These are phyloP conservation scores for Antitrichia curtipendula DNA, from an alignment of 225 moss, liverwort and hornwort genomes.

Conservation along the genomic window DNA sequence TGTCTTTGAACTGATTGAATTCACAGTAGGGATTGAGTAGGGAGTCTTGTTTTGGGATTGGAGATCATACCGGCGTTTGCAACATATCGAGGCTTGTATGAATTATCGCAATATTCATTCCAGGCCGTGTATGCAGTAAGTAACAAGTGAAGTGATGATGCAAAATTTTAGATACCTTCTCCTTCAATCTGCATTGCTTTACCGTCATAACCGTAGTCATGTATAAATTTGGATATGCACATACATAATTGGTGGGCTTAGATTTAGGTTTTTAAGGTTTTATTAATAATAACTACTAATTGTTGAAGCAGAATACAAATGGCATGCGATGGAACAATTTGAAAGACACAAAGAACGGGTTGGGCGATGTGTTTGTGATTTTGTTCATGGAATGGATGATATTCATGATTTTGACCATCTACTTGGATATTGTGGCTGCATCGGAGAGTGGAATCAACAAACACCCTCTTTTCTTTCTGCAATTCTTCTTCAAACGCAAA, in stretches of 20 bases:
- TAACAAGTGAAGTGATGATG: neutral
- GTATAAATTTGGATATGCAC: neutral
- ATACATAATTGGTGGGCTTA: neutral
- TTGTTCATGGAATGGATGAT: slow-evolving; percentile 66
- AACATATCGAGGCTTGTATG: slow-evolving; percentile 70
- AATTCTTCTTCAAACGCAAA: slow-evolving; percentile 15
- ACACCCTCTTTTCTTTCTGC: slow-evolving; percentile 78
- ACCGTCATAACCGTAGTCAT: neutral
- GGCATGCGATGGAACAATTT: slow-evolving; percentile 75
- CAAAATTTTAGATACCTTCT: neutral
- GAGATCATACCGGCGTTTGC: slow-evolving; percentile 77
- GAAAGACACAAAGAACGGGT: slow-evolving; percentile 45
- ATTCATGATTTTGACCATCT: slow-evolving; percentile 48
- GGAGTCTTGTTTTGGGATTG: slow-evolving; percentile 58
- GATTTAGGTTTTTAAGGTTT: neutral
- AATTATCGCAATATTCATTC: slow-evolving; percentile 71
- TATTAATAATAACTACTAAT: neutral
- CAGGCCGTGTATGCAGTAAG: slow-evolving; percentile 31
- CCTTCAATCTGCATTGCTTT: neutral
- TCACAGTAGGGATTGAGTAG: neutral
- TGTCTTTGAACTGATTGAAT: neutral
- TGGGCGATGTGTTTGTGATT: slow-evolving; percentile 47
- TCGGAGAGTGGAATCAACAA: slow-evolving; percentile 77
- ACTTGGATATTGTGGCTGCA: slow-evolving; percentile 71
- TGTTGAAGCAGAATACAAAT: slow-evolving; percentile 6